Conservation (phyloP, 176 grass and related monocot genomes). For the Ensete ventricosum region DNA sequence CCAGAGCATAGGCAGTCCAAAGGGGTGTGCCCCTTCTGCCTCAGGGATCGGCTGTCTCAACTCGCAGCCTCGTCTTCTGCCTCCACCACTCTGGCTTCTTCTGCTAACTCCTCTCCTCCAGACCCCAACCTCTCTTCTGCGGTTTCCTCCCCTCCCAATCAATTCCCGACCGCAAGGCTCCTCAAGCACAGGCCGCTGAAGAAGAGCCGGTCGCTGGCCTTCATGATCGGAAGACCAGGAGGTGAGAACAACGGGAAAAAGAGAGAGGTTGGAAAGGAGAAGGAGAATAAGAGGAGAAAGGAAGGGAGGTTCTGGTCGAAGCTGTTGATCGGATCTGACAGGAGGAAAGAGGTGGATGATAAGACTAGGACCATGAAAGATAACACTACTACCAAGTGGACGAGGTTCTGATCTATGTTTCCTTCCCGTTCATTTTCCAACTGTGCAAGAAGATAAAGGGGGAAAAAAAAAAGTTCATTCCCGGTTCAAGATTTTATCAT, state of each 20-base stretch:
- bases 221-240: background rate
- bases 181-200: background rate
- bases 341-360: background rate
- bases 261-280: background rate
- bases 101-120: background rate
- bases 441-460: too few relatives aligned
- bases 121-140: background rate
- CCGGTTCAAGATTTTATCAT: too few relatives aligned
- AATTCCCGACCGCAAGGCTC: background rate
- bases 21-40: conserved; percentile 21
- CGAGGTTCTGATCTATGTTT: background rate
- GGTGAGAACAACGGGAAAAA: background rate
- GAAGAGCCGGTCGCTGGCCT: conserved; percentile 12
- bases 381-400: background rate
- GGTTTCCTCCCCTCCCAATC: background rate
- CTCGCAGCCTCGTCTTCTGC: conserved; percentile 11
- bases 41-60: conserved; percentile 10
- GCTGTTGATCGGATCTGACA: background rate
- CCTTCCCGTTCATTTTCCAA: too few relatives aligned
- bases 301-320: background rate
- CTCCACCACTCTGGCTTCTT: background rate
- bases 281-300: conserved; percentile 3
- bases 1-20: conserved; percentile 12
- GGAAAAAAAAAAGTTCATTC: too few relatives aligned
- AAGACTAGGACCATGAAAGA: conserved; percentile 7